Evolutionary conservation across 2,329 filamentous ascomycete genomes (phyloP), one percentile per base, ranked within the genome.

Genomic region (Leptodontidium sp.): DNA sequence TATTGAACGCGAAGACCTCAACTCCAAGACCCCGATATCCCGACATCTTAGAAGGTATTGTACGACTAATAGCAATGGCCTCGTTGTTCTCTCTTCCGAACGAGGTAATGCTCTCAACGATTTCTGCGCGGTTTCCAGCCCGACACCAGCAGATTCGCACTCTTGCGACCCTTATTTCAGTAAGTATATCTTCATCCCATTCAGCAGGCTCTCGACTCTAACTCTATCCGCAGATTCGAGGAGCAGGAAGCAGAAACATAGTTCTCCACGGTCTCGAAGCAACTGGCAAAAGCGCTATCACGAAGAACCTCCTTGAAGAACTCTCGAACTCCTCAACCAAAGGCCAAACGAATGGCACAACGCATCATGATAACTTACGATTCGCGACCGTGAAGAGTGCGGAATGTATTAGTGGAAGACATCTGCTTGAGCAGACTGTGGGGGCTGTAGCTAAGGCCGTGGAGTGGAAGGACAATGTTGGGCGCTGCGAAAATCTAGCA

Each of bases 201-300:
- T 21, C 17, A 6, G 11, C 50, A 49, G 9, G 38, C 35, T 29
- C 38, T 5, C 35, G 15, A 21, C 11, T 24, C 61, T 69, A 68
- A 64, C 14, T 38, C 3, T 24, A 12, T 21, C 43, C 5, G 26
- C 21, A 72, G 71, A 65, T 70, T 45, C 53, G 65, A 66, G 68
- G 65, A 6, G 73, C 71, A 26, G 65, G 70, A 47, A 61, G 70
- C 61, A 72, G 69, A 66, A 92, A 92, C 69, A 79, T 98, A 12
- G 89, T 98, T 26, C 80, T 97, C 61, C 90, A 98, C 79, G 96
- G 96, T 62, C 88, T 94, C 38, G 90, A 94, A 76, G 91, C 93
- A 1, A 97, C 94, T 0, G 95, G 94, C 50, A 98, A 98, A 82
- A 93, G 89, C 40, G 87, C 88, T 59, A 86, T 97, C 62, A 84